phyloP scores from a whole-genome alignment of 2,329 filamentous ascomycete genomes.

The Rutstroemia sp. region DNA sequence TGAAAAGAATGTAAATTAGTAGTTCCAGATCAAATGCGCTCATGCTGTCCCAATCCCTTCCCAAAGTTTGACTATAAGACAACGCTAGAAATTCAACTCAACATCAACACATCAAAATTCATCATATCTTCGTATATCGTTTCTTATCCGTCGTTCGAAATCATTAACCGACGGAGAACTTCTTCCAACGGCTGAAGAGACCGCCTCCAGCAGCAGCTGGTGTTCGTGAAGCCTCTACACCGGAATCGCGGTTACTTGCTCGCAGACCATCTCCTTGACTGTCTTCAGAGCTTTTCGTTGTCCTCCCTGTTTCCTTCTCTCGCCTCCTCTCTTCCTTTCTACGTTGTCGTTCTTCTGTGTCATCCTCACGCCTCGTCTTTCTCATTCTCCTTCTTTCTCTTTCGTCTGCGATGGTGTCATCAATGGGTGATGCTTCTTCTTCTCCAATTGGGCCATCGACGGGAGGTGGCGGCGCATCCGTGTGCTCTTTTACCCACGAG shows the following conservation, averaged over 20 bases:
- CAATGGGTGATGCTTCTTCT: constrained; percentile 20
- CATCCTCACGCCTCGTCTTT: constrained; percentile 21
- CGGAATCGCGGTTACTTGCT: constrained; percentile 22
- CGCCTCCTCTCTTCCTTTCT: constrained; percentile 24
- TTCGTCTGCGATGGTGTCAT: constrained; percentile 23
- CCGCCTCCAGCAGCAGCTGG: constrained; percentile 60
- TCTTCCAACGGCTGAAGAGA: constrained; percentile 33
- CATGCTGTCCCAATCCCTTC: neutral
- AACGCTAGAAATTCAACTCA: neutral
- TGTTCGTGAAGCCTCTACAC: constrained; percentile 43
- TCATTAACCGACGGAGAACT: constrained; percentile 21
- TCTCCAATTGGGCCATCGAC: constrained; percentile 24
- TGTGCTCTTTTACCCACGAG: constrained; percentile 60
- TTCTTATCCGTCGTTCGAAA: neutral
- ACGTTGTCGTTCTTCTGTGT: constrained; percentile 24
- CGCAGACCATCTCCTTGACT: constrained; percentile 26
- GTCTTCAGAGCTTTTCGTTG: constrained; percentile 26
- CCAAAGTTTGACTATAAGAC: constrained; percentile 3
- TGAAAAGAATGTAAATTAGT: neutral
- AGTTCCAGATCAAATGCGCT: neutral
- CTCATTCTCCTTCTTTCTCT: constrained; percentile 20
- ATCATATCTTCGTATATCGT: constrained; percentile 9
- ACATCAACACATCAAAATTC: neutral
- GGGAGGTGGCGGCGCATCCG: constrained; percentile 53
- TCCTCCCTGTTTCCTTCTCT: constrained; percentile 18